Evolutionary conservation across 768 basidiomycete genomes (phyloP).

Genomic region (Glaciozyma martinii): DNA sequence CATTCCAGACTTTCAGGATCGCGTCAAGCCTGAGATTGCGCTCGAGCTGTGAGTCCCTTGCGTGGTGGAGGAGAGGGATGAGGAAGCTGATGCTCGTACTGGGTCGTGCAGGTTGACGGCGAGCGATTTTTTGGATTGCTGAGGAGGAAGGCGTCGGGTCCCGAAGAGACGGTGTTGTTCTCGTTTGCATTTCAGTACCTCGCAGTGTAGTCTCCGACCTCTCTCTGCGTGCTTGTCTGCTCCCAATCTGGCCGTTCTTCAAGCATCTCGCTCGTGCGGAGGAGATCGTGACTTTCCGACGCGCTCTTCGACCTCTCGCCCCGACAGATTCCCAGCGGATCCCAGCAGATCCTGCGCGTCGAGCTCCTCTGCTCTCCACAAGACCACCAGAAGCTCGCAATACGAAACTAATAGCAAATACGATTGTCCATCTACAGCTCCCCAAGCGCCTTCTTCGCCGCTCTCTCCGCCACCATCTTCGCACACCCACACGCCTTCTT

Average conservation of each 20-base stretch:
- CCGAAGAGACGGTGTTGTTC: not conserved
- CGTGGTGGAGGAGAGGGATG: not conserved
- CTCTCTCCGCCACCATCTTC: not conserved
- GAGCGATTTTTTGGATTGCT: conserved; percentile 25
- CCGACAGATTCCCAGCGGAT: too few relatives aligned
- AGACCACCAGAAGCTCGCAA: not conserved
- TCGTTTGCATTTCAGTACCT: not conserved
- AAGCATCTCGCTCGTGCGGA: not conserved
- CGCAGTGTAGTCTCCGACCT: not conserved
- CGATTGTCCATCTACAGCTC: conserved; percentile 3
- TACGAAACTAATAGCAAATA: not conserved
- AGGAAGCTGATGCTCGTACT: not conserved
- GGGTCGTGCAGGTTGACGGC: conserved; percentile 18
- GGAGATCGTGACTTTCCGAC: not conserved
- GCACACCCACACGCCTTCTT: conserved; percentile 4
- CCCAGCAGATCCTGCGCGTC: too few relatives aligned
- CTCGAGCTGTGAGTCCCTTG: conserved; percentile 25
- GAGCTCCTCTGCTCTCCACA: not conserved
- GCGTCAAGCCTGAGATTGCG: conserved; percentile 29
- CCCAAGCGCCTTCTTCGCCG: not conserved
- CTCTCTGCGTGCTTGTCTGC: not conserved
- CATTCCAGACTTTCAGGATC: conserved; percentile 28
- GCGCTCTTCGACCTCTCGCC: not conserved
- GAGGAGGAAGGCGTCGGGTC: not conserved
- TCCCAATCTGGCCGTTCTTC: too few relatives aligned